Evolutionary conservation across 2,329 filamentous ascomycete genomes (phyloP).

Genomic region (Fusarium denticulatum): DNA sequence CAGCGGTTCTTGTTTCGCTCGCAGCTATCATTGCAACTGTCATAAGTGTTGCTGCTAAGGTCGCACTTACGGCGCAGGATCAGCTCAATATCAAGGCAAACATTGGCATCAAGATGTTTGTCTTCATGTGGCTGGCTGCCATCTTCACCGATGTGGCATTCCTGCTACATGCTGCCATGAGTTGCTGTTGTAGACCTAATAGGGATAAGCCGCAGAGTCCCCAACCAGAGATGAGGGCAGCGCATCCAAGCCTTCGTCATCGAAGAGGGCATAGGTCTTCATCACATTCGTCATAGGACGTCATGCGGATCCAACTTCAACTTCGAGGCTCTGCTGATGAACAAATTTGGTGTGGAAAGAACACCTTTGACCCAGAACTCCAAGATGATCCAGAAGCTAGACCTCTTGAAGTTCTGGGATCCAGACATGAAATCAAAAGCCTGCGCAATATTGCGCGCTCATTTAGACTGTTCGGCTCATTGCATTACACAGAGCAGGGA

Average conservation of each 20-base stretch:
- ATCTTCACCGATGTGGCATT: slow-evolving; percentile 75
- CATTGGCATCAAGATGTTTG: slow-evolving; percentile 80
- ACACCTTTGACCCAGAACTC: neutral
- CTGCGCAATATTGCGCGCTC: neutral
- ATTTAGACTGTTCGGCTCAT: slow-evolving; percentile 14
- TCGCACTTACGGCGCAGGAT: slow-evolving; percentile 75
- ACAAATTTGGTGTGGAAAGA: neutral
- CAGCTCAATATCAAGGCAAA: slow-evolving; percentile 80
- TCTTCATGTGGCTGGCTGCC: slow-evolving; percentile 88
- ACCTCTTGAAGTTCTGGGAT: neutral
- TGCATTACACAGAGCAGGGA: slow-evolving; percentile 13
- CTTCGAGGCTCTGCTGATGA: neutral
- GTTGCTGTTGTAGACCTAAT: slow-evolving; percentile 73
- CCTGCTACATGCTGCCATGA: slow-evolving; percentile 77
- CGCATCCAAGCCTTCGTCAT: slow-evolving; percentile 45
- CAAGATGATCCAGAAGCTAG: neutral
- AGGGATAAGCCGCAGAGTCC: slow-evolving; percentile 22
- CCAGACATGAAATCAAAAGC: neutral
- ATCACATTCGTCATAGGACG: slow-evolving; percentile 22
- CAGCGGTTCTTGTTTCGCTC: slow-evolving; percentile 73
- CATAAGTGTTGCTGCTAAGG: slow-evolving; percentile 84
- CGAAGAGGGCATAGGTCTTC: slow-evolving; percentile 36
- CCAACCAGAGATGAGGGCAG: slow-evolving; percentile 35
- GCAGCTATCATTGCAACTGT: slow-evolving; percentile 81
- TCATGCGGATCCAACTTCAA: neutral